These are phyloP conservation scores for Gyromitra esculenta DNA, from an alignment of 2,329 filamentous ascomycete species.

Conservation along the genomic window DNA sequence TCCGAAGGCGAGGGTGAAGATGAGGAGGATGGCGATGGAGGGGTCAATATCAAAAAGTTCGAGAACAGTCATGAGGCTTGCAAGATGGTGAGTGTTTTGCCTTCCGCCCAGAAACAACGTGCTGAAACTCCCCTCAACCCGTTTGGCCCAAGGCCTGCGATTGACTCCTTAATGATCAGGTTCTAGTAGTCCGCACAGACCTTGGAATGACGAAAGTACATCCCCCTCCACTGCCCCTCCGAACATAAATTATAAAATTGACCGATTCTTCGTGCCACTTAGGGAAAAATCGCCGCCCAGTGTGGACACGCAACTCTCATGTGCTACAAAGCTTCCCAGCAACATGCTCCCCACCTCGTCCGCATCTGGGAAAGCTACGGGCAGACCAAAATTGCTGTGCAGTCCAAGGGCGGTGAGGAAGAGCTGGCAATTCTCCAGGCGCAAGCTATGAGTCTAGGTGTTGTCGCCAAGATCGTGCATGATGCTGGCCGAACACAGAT, in stretches of 20 bases:
- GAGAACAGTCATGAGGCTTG: slow-evolving; percentile 54
- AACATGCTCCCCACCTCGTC: slow-evolving; percentile 70
- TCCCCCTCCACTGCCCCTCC: neutral
- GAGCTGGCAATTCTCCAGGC: slow-evolving; percentile 78
- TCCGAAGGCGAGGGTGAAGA: slow-evolving; percentile 53
- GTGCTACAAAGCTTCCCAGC: slow-evolving; percentile 86
- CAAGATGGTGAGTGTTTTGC: slow-evolving; percentile 55
- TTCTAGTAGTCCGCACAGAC: slow-evolving; percentile 87
- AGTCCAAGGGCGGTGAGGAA: slow-evolving; percentile 81
- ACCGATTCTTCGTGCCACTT: neutral
- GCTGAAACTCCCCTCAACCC: slow-evolving; percentile 1
- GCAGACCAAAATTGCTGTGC: slow-evolving; percentile 92
- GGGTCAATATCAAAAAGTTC: slow-evolving; percentile 49
- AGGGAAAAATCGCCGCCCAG: slow-evolving; percentile 94
- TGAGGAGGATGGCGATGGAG: slow-evolving; percentile 54
- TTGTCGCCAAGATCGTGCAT: slow-evolving; percentile 88
- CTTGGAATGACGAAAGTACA: slow-evolving; percentile 86
- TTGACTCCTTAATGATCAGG: slow-evolving; percentile 41
- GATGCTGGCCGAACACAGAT: slow-evolving; percentile 99
- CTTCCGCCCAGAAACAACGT: neutral
- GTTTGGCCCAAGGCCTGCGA: neutral
- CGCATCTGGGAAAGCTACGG: slow-evolving; percentile 85
- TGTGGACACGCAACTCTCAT: slow-evolving; percentile 95
- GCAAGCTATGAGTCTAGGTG: slow-evolving; percentile 80
- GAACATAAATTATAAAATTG: neutral